Evolutionary conservation across 345 rosid genomes (phyloP), one percentile per base, ranked within the genome.

Genomic region (Eucalyptus regnans): DNA sequence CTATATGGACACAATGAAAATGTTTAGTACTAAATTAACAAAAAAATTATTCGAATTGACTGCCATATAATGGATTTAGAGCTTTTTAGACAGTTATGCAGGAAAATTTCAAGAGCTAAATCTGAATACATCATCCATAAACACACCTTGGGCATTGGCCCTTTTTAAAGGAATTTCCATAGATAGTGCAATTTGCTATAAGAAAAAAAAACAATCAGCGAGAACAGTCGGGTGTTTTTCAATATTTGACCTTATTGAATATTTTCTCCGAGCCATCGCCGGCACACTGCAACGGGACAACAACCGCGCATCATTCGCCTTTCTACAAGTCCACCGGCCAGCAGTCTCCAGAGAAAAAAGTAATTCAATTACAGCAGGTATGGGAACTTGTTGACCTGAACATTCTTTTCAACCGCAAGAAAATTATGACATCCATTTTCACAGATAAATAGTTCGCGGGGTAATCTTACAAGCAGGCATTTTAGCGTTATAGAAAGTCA

Each of bases 11-110:
- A 18, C 0, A 18, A 52, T 52, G 25, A 5, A 20, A 52, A 52
- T 8, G 9, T 0, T 56, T 56, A 9, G 29, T 1, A 23, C 62
- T 56, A 56, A 23, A 56, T 56, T 4, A 56, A 56, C 1, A 56
- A 20, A n/a, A n/a, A n/a, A n/a, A n/a, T 9, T 56, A 56, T 22
- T 8, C 1, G 2, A 22, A 56, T 56, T 2, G 12, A 22, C 0
- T 2, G 1, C 0, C 6, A 56, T 56, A 56, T 1, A 1, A 23
- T 56, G 27, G 0, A 10, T 56, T 56, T 22, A 9, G 12, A 56
- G 0, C 29, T 4, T 56, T 56, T 9, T 56, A 4, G 62, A 56
- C 6, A 22, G 4, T 4, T 43, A 20, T 41, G 12, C 27, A 1
- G 5, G 3, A 37, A 41, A 76, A 3, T 41, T 76, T 76, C 83